These are phyloP conservation scores for Skeletonema grethae DNA, from an alignment of 108 stramenopile genomes.

Conservation along the genomic window DNA sequence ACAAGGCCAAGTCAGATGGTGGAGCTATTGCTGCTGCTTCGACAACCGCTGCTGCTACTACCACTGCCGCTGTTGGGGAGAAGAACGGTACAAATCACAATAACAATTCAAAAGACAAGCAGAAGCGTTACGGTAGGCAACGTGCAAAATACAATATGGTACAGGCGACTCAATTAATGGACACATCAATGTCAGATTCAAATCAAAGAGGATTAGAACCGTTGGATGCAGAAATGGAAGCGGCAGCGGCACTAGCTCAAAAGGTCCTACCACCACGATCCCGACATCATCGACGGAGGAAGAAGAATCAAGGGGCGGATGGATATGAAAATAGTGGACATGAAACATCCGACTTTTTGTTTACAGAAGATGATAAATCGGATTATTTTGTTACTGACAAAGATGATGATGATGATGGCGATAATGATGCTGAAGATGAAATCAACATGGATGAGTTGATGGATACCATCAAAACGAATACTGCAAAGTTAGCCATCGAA, in stretches of 20 bases:
- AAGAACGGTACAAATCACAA: not conserved
- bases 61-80: not conserved
- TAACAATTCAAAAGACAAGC: conserved; percentile 3
- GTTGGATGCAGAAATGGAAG: conserved; percentile 18
- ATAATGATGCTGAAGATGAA: not conserved
- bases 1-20: not conserved
- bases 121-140: not conserved
- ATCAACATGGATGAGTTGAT: conserved; percentile 1
- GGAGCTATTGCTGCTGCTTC: not conserved
- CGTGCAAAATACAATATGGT: conserved; percentile 5
- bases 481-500: not conserved
- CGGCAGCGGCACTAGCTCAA: not conserved
- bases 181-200: conserved; percentile 2
- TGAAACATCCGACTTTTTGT: conserved; percentile 29
- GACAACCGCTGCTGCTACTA: not conserved
- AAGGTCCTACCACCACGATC: conserved; percentile 1
- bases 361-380: conserved; percentile 10
- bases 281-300: not conserved
- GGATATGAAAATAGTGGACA: conserved; percentile 41
- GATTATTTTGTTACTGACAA: not conserved
- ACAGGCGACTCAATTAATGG: not conserved
- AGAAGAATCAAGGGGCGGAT: conserved; percentile 10
- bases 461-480: not conserved
- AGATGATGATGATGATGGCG: not conserved
- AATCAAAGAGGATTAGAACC: conserved; percentile 8